Conservation (phyloP, 306 rosid genomes). For the Quercus bicolor region DNA sequence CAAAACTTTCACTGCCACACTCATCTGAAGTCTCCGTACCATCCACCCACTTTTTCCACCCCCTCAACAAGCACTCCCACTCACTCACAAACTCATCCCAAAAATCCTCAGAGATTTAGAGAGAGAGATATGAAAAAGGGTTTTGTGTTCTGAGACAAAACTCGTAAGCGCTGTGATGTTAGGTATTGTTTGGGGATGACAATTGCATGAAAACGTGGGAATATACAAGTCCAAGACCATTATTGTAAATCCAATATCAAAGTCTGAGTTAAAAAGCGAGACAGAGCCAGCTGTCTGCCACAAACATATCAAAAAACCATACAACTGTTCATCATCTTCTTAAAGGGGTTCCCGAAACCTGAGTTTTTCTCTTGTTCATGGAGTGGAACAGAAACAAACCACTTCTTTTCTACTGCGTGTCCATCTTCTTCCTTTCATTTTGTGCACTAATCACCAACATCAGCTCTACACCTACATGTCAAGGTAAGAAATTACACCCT, state of each 20-base stretch:
- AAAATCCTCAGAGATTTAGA: background rate
- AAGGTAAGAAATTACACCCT: constrained; percentile 38
- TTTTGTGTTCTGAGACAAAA: constrained; percentile 17
- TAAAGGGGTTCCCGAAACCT: background rate
- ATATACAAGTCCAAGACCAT: constrained; percentile 6
- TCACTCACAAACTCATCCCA: background rate
- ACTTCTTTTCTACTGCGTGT: constrained; percentile 15
- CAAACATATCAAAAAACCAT: constrained; percentile 5
- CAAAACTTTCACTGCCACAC: constrained; percentile 18
- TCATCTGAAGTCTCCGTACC: constrained; percentile 23
- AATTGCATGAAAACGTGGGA: constrained; percentile 42
- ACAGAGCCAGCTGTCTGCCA: constrained; percentile 15
- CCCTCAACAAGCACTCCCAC: constrained; percentile 18
- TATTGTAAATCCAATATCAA: background rate
- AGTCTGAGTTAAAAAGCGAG: constrained; percentile 1
- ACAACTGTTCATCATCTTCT: background rate
- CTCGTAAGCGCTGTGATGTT: constrained; percentile 21
- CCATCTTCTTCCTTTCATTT: constrained; percentile 36
- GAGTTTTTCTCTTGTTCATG: constrained; percentile 45
- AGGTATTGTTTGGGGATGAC: constrained; percentile 36
- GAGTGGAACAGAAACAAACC: constrained; percentile 56
- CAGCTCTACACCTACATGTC: constrained; percentile 31
- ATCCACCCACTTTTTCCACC: background rate
- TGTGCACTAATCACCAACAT: constrained; percentile 35
- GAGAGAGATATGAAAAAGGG: constrained; percentile 8